Evolutionary conservation across 768 basidiomycete species (phyloP).

Genomic region (Rhizopogon salebrosus): DNA sequence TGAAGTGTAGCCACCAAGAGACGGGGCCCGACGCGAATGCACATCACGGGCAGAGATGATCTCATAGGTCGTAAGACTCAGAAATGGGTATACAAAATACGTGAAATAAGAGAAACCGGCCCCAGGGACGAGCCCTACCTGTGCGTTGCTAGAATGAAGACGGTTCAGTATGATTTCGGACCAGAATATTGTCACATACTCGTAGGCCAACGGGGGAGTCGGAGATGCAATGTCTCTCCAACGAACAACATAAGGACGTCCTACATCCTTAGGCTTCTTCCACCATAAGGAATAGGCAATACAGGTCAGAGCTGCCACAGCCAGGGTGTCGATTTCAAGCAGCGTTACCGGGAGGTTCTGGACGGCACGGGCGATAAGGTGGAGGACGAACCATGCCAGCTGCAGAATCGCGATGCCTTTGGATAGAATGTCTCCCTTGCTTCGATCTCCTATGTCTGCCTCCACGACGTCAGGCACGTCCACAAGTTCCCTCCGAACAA

Average conservation of each 20-base stretch:
- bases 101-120: background rate
- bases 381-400: constrained; percentile 30
- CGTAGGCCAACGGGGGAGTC: background rate
- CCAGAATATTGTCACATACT: background rate
- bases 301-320: constrained; percentile 26
- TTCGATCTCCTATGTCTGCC: constrained; percentile 16
- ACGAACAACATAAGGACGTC: constrained; percentile 5
- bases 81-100: background rate
- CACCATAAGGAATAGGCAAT: constrained; percentile 32
- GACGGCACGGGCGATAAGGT: constrained; percentile 21
- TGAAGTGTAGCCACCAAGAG: background rate
- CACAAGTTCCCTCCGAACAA: background rate
- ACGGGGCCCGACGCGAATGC: background rate
- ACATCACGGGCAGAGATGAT: background rate
- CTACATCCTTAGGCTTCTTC: constrained; percentile 34
- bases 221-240: background rate
- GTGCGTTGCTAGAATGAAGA: background rate
- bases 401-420: constrained; percentile 31
- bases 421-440: constrained; percentile 30
- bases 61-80: background rate
- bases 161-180: background rate
- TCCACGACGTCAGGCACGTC: constrained; percentile 5
- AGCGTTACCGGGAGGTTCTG: constrained; percentile 26
- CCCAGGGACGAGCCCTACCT: background rate
- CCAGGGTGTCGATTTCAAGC: constrained; percentile 33